A percentile compares a stretch with the other conserved stretches of the same genome.
Conservation (phyloP, 139 green algal species). For the Diplosphaera chodatii region DNA sequence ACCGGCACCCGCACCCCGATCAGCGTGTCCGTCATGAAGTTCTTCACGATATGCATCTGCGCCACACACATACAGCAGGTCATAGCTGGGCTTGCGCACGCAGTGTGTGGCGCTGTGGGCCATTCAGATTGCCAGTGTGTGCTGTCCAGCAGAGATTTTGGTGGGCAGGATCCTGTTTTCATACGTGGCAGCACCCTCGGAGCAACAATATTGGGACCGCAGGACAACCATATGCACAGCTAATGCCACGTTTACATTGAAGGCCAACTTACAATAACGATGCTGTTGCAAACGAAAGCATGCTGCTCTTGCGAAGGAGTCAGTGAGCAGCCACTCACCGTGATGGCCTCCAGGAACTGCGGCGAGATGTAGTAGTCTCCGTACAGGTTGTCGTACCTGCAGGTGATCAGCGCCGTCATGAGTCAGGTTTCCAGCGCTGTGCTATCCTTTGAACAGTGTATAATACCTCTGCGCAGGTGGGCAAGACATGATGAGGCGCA, state of each 20-base stretch:
- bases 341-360: slow-evolving; percentile 65
- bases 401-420: background rate
- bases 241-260: background rate
- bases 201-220: background rate
- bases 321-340: slow-evolving; percentile 28
- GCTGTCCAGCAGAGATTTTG: no score
- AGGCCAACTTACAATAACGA: no score
- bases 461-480: no score
- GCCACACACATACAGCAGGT: no score
- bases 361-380: slow-evolving; percentile 85
- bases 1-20: slow-evolving; percentile 21
- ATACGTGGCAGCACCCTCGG: no score
- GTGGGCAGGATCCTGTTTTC: no score
- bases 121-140: no score
- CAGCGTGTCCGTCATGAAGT: slow-evolving; percentile 59
- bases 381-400: slow-evolving; percentile 23
- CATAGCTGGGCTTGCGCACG: no score
- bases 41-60: slow-evolving; percentile 84
- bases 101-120: no score
- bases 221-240: background rate
- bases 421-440: no score
- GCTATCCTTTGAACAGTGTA: background rate
- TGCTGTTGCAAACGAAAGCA: no score
- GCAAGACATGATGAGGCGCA: no score
- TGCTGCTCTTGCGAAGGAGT: background rate